Evolutionary conservation across 2,329 filamentous ascomycete species (phyloP), one percentile per base, ranked within the genome.

Genomic region (Diaporthe sp.): DNA sequence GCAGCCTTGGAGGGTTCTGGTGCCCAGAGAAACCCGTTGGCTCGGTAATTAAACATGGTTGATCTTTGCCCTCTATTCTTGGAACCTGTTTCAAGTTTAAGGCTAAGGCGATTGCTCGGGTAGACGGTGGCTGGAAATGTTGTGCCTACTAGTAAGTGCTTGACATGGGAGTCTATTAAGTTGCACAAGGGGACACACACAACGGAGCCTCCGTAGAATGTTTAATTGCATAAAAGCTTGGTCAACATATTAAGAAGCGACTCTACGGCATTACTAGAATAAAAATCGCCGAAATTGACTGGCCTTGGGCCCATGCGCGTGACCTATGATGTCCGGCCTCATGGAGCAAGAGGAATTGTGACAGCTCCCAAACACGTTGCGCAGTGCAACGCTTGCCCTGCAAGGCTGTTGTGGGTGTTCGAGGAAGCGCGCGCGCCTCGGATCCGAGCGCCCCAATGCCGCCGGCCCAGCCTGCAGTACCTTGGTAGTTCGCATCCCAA

Each of bases 351-450:
- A 51, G 53, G 31, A 42, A 70, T 55, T 55, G 65, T 55, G 31
- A 55, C 65, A 55, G 49, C 34, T 70, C 65, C 65, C 51, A 70
- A 70, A 70, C 65, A 70, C 65, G 34, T 19, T 70, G 49, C 34
- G 34, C 34, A 39, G 22, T 55, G 49, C 65, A 28, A 70, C n/a
- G 15, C 46, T 28, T 19, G 49, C 49, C 34, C n/a, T 39, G n/a
- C 65, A 70, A 42, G 65, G 49, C 65, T 42, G n/a, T 37, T 44
- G 25, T 34, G 39, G 31, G 62, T n/a, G 46, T 53, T 37, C 46
- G n/a, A 70, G 65, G 65, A 70, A 70, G 49, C 65, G 65, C 65
- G 65, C 65, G 65, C 65, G n/a, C 49, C 34, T 70, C 65, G 34
- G 65, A 70, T 70, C 65, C 49, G 65, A 55, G 65, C 65, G 34